Evolutionary conservation across 352 stramenopile species (phyloP).

Genomic region (Phytophthora rubi): DNA sequence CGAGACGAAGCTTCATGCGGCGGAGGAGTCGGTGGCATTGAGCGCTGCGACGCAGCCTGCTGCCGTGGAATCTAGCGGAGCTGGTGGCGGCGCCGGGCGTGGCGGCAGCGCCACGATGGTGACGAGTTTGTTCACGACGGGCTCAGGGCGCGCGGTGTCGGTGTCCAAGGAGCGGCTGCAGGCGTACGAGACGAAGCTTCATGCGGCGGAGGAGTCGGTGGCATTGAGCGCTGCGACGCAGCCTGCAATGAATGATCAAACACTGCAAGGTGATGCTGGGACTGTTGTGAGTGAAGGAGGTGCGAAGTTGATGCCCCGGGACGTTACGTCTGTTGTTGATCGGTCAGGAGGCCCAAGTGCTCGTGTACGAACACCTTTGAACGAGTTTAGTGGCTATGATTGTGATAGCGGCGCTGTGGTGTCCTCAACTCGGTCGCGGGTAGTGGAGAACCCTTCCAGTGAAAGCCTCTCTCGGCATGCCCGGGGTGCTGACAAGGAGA

Average conservation of each 20-base stretch:
- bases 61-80: background rate
- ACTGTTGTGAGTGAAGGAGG: background rate
- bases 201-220: conserved; percentile 15
- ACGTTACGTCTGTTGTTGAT: too few relatives aligned
- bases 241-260: background rate
- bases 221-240: background rate
- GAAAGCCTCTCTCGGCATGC: background rate
- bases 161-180: conserved; percentile 26
- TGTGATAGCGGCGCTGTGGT: too few relatives aligned
- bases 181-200: conserved; percentile 29
- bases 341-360: too few relatives aligned
- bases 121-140: conserved; percentile 40
- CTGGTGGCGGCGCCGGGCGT: too few relatives aligned
- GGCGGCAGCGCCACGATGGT: conserved; percentile 2
- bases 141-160: conserved; percentile 37
- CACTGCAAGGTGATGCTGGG: background rate
- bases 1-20: conserved; percentile 18
- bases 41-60: background rate
- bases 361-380: background rate
- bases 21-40: conserved; percentile 10
- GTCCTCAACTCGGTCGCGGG: background rate
- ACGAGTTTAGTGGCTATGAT: background rate
- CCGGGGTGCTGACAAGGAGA: conserved; percentile 37
- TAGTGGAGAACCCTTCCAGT: background rate
- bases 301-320: too few relatives aligned